Evolutionary conservation across 2,329 filamentous ascomycete genomes (phyloP).

Genomic region (Thermochaetoides dissita): DNA sequence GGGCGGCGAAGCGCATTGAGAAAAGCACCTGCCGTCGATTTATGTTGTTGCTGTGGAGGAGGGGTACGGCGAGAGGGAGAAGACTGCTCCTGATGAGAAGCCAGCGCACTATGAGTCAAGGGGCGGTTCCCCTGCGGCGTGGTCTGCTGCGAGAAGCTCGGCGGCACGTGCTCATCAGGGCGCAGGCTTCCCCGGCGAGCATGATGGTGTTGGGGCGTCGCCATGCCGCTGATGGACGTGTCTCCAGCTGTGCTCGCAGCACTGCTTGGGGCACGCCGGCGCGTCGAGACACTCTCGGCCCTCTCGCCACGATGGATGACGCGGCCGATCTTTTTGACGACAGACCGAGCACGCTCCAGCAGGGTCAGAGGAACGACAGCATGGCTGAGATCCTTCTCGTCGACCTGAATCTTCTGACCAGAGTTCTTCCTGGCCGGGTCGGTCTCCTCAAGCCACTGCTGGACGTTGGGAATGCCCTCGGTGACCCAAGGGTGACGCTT

Average conservation of each 20-base stretch:
- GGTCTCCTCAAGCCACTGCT: constrained; percentile 83
- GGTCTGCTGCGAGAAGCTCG: constrained; percentile 26
- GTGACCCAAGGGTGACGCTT: constrained; percentile 91
- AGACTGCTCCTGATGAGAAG: constrained; percentile 44
- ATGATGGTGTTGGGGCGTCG: constrained; percentile 39
- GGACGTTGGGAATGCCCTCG: constrained; percentile 58
- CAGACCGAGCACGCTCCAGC: constrained; percentile 70
- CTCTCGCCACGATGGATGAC: constrained; percentile 48
- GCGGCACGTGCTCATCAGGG: constrained; percentile 26
- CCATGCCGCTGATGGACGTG: constrained; percentile 30
- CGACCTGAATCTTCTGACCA: constrained; percentile 80
- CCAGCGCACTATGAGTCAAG: constrained; percentile 59
- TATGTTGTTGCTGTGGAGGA: background rate
- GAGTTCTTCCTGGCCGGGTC: constrained; percentile 67
- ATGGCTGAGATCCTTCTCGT: constrained; percentile 74
- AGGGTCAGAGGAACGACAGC: constrained; percentile 84
- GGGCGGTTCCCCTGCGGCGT: constrained; percentile 45
- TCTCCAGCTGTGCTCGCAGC: constrained; percentile 51
- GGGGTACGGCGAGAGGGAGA: constrained; percentile 15
- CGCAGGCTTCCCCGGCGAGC: constrained; percentile 39
- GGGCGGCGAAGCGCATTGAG: constrained; percentile 16
- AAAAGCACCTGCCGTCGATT: background rate
- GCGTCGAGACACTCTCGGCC: constrained; percentile 36
- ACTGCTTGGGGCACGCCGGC: constrained; percentile 46
- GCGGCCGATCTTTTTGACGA: constrained; percentile 54